Base-by-base conservation (phyloP, 2,329 filamentous ascomycete genomes). In the Blastomyces silverae region DNA sequence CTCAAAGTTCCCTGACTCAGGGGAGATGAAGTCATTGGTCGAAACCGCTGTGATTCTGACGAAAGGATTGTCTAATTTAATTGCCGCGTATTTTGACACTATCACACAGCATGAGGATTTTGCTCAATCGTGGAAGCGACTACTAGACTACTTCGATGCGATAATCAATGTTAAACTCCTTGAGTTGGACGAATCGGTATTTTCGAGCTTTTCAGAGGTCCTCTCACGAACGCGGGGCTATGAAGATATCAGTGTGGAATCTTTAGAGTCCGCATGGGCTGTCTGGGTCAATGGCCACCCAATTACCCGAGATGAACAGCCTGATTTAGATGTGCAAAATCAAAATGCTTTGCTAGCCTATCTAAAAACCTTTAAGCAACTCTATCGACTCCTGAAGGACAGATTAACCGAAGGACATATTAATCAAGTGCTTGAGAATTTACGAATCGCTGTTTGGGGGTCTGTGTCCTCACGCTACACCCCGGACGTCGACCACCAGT, bases 271-370 rank as follows among this genome's bases (percentile, higher is more conserved):
- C 42, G 85, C 84, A 1, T 92, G 89, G 89, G 78, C 81, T 39
- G 75, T 92, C 4, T 92, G 89, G 89, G 85, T 84, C 20, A 80
- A 84, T 50, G 84, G 85, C 1, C 81, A 89, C n/a, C 87, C 88
- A 0, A 77, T 81, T 2, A 76, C 80, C 1, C 77, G 77, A 42
- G 70, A 78, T 44, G 72, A 76, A 15, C 72, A 76, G 22, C 71
- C 78, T 17, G 78, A 82, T 50, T 72, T 79, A 61, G 76, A 80
- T 0, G 78, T 78, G 2, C 84, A 89, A 67, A 95, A 94, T 69
- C 91, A 96, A 73, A 87, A 88, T 64, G 92, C 90, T 13, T 84
- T 93, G n/a, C 79, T 90, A 39, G 89, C 92, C n/a, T 97, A 96
- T 77, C 84, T 94, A 0, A 83, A 87, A 28, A 84, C 89, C 1